Evolutionary conservation across 495 filamentous ascomycete species (phyloP).

Genomic region (Achaetomiella virescens): DNA sequence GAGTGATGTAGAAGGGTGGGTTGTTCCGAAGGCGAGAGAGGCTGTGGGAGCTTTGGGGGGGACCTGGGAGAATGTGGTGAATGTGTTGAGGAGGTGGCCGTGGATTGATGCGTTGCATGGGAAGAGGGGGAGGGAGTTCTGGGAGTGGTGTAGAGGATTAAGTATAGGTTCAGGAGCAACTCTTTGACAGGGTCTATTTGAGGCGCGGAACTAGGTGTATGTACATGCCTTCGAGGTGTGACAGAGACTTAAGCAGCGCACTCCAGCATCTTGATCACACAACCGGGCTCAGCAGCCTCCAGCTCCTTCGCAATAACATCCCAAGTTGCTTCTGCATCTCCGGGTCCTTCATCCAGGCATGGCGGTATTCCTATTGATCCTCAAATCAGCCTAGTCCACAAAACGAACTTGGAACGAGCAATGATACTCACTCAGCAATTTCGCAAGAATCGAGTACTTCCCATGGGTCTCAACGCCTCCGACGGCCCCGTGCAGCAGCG

Average conservation of each 20-base stretch:
- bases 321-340: slow-evolving; percentile 12
- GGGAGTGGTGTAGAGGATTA: neutral
- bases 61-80: neutral
- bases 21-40: neutral
- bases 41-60: neutral
- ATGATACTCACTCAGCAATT: slow-evolving; percentile 5
- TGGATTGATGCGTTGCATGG: neutral
- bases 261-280: neutral
- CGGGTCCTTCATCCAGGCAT: slow-evolving; percentile 13
- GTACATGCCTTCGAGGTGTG: neutral
- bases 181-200: neutral
- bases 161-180: neutral
- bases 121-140: neutral
- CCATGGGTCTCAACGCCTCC: slow-evolving; percentile 30
- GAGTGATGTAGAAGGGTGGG: neutral
- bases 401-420: neutral
- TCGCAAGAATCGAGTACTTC: slow-evolving; percentile 14
- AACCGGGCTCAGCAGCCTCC: slow-evolving; percentile 1
- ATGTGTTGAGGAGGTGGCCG: neutral
- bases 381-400: neutral
- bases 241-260: neutral
- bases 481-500: slow-evolving; percentile 32
- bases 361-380: neutral
- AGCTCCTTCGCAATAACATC: slow-evolving; percentile 8
- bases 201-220: too few species aligned